Base-by-base conservation (phyloP, 2,329 filamentous ascomycete genomes). In the Gyromitra esculenta region DNA sequence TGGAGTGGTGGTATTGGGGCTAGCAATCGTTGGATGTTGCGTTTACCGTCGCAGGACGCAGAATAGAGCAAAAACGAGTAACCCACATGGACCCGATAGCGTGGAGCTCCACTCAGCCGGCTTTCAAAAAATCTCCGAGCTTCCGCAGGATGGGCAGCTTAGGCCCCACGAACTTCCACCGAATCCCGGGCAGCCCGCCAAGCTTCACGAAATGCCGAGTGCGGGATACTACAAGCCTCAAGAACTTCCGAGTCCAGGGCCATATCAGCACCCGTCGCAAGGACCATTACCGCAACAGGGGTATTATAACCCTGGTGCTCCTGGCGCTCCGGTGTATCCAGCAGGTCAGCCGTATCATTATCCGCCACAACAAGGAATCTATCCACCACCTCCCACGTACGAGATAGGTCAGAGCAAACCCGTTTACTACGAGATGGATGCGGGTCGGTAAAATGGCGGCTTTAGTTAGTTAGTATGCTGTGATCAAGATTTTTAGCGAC, bases 221-320 rank as follows among this genome's bases (percentile, higher is more conserved):
- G 60, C 39, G 18, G 63, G 45, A 35, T 74, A 74, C n/a, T 54
- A 74, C 21, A 59, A 74, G n/a, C 71, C 48, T 8, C 71, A 68
- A 18, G 52, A 64, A 52, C 88, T 86, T 3, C 21, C 65, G 25
- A 31, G 18, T 41, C 6, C 39, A 13, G 63, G 45, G 2, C 41
- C n/a, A 31, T 59, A 69, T 37, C 43, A 45, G 11, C 60, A 41
- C 4, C 62, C 43, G 25, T 7, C 62, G 25, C 48, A n/a, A 8
- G 57, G 21, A 13, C 31, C 59, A 50, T 21, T 59, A 7, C 37
- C 57, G 5, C 57, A 57, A 15, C 37, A 57, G 5, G 56, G 67
- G 1, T 5, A 85, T 82, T 0, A 86, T 86, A 18, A 15, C 7
- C 57, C 37, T 1, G 35, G 8, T 43, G 21, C 84, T 85, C 79